phyloP scores from a whole-genome alignment of 1,284 basidiomycete genomes.

The Cryptococcus sp. region DNA sequence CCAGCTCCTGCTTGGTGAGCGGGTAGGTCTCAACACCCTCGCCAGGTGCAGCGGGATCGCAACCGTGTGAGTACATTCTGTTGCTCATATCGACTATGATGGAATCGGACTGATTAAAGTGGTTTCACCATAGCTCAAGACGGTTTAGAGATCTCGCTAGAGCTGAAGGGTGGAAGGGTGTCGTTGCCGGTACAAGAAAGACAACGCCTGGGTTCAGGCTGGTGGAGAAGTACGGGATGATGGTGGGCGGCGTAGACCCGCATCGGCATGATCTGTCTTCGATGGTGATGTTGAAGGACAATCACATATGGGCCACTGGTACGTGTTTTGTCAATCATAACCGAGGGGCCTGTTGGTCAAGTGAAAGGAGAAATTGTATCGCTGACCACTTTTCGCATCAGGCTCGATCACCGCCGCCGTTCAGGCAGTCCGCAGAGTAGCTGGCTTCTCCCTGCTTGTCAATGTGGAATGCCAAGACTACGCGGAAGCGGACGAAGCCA shows the following conservation, averaged over 20 bases:
- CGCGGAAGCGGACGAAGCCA: slow-evolving; percentile 91
- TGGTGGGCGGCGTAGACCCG: slow-evolving; percentile 93
- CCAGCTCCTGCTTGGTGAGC: slow-evolving; percentile 87
- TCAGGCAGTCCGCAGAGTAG: slow-evolving; percentile 77
- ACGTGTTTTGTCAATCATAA: slow-evolving; percentile 26
- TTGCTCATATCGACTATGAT: not conserved
- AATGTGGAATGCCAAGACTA: slow-evolving; percentile 92
- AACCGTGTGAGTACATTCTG: slow-evolving; percentile 66
- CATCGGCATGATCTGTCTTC: slow-evolving; percentile 96
- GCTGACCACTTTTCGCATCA: slow-evolving; percentile 7
- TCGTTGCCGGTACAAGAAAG: slow-evolving; percentile 94
- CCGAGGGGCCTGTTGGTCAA: too few species aligned
- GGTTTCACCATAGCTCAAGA: slow-evolving; percentile 51
- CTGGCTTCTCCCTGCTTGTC: slow-evolving; percentile 88
- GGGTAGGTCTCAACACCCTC: slow-evolving; percentile 90
- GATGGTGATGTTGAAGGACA: slow-evolving; percentile 99
- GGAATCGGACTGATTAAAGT: not conserved
- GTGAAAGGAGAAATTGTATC: too few species aligned
- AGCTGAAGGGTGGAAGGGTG: slow-evolving; percentile 78
- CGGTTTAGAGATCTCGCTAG: slow-evolving; percentile 77
- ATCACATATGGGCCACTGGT: slow-evolving; percentile 98
- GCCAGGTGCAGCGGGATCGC: slow-evolving; percentile 97
- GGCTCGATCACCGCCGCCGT: slow-evolving; percentile 91
- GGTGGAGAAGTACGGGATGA: slow-evolving; percentile 99
- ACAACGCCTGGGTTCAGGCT: slow-evolving; percentile 97